Evolutionary conservation across 2,329 filamentous ascomycete genomes (phyloP), one percentile per base, ranked within the genome.

Genomic region (Colletotrichum gigasporum): DNA sequence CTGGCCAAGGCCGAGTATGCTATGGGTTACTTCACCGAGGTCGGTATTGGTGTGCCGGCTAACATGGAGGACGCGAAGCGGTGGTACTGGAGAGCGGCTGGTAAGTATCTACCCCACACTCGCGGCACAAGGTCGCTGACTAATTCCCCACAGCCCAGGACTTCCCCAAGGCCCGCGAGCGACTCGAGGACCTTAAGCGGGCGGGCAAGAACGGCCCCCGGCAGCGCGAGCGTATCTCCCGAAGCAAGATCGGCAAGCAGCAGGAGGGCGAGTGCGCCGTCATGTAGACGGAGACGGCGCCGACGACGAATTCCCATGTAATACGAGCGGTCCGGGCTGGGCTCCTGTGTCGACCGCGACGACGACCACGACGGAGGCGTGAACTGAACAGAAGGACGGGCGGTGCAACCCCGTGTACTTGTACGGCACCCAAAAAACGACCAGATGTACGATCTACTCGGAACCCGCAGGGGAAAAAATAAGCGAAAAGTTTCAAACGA

Each of bases 51-150:
- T 28, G 90, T 93, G 68, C 84, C 90, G 14, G 89, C 91, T 8
- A 96, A 95, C 75, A 72, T 97, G 71, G 96, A 99, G 72, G 96
- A 98, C 79, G 96, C 95, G 20, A 97, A 97, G 84, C 88, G 94
- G 71, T 99, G 96, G 96, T 99, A 99, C 80, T 97, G 94, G 87
- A 87, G 95, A 76, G 94, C 96, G 78, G 96, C 96, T 75, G 92
- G 95, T 97, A 84, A 88, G 93, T 89, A 64, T 63, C 12, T 8
- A 12, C 18, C 20, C 12, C 12, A 4, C 18, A 11, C 30, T 37
- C n/a, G 2, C 4, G n/a, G 39, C 11, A 20, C 63, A n/a, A 48
- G 6, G 44, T 51, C 9, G 54, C 11, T 55, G 60, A 65, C 76
- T 80, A 70, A 80, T 18, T 26, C 5, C 26, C 4, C 65, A 55